Evolutionary conservation across 2,329 filamentous ascomycete genomes (phyloP).

Genomic region (Bisporella sp.): DNA sequence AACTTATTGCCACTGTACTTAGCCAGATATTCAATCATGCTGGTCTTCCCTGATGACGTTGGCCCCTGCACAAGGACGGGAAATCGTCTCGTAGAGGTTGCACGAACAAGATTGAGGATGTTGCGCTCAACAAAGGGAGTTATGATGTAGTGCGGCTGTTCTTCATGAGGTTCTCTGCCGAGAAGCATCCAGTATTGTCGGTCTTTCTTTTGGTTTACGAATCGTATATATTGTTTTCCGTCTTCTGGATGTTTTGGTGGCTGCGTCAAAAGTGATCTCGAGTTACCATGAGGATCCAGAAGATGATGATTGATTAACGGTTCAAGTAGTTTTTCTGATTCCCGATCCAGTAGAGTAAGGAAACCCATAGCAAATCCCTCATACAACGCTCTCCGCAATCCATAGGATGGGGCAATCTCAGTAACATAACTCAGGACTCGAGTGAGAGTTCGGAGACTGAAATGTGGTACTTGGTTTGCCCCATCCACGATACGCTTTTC

Average conservation of each 20-base stretch:
- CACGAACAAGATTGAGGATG: conserved; percentile 86
- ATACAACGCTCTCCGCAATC: conserved; percentile 75
- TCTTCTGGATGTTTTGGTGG: conserved; percentile 72
- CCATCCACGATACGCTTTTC: conserved; percentile 87
- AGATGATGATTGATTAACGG: conserved; percentile 78
- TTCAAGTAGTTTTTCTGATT: conserved; percentile 71
- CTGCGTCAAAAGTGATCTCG: conserved; percentile 68
- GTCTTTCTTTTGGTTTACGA: conserved; percentile 56
- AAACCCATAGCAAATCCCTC: conserved; percentile 99
- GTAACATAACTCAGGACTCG: conserved; percentile 83
- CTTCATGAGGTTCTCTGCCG: conserved; percentile 58
- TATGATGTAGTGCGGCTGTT: conserved; percentile 88
- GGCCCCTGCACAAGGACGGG: conserved; percentile 94
- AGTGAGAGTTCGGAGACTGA: conserved; percentile 90
- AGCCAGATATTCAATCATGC: conserved; percentile 99
- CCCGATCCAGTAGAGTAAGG: conserved; percentile 75
- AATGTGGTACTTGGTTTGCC: conserved; percentile 92
- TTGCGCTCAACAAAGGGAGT: conserved; percentile 94
- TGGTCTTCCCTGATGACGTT: conserved; percentile 96
- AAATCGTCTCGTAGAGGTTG: conserved; percentile 84
- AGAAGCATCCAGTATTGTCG: conserved; percentile 86
- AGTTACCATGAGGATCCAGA: conserved; percentile 61
- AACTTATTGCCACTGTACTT: conserved; percentile 95
- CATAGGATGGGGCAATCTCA: conserved; percentile 77
- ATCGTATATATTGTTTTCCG: conserved; percentile 71